Evolutionary conservation across 78 protist species (phyloP).

Genomic region (Dictyostelium capitatum): DNA sequence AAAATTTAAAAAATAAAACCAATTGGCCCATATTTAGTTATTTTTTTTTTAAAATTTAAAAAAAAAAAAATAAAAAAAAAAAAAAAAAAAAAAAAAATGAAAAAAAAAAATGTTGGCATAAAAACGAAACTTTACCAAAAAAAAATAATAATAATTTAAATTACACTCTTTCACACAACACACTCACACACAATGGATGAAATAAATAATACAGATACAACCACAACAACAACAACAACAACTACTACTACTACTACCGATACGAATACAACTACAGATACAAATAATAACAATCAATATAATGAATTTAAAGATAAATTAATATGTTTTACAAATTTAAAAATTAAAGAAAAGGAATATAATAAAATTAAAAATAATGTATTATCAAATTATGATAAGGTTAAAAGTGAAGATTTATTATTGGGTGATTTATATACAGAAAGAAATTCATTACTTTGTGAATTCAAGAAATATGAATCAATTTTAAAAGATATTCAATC

Average conservation of each 20-base stretch:
- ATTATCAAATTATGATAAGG: not conserved
- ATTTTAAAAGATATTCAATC: conserved; percentile 17
- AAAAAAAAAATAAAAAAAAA: too few relatives aligned
- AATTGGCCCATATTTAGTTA: too few relatives aligned
- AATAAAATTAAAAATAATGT: conserved; percentile 11
- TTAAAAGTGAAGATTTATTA: conserved; percentile 6
- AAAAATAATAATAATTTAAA: too few relatives aligned
- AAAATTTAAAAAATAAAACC: too few relatives aligned
- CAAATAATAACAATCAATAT: not conserved
- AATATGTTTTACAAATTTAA: not conserved
- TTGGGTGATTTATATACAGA: conserved; percentile 11
- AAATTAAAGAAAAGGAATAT: conserved; percentile 38
- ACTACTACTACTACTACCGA: not conserved
- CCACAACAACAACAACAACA: not conserved
- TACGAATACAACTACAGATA: not conserved
- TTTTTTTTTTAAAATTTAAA: too few relatives aligned
- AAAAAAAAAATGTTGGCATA: not conserved
- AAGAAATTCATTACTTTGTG: conserved; percentile 7
- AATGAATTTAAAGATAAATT: conserved; percentile 14
- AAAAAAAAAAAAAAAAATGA: not conserved
- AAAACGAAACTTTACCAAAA: too few relatives aligned
- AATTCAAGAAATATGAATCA: conserved; percentile 16
- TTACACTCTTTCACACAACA: too few relatives aligned
- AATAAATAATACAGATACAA: not conserved
- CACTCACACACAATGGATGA: not conserved